Base-by-base conservation (phyloP, 331 rosid genomes). In the Acacia pycnantha region DNA sequence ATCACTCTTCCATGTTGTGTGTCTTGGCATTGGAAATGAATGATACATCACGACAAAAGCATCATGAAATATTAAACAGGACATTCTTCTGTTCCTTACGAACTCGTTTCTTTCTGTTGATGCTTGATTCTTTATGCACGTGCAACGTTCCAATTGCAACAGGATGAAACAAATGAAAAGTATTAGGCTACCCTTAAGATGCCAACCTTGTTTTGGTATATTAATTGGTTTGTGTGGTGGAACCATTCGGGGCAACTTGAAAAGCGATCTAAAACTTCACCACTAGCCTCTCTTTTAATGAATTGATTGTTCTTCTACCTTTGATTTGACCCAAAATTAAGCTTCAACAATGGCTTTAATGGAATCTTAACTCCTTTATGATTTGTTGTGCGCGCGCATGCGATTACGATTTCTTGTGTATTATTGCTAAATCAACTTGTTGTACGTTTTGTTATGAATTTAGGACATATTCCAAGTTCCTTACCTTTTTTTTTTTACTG, bases 81-180 rank as follows among this genome's bases (percentile, higher is more conserved):
- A 76, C 81, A 84, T 87, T 87, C 84, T 76, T 70, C 88, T 29
- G 64, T 62, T 70, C 82, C 71, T 44, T 66, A 40, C 86, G 47
- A 70, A 64, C 84, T 67, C 6, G 76, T 41, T n/a, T 68, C 82
- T 79, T 64, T 73, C 22, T 70, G 51, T 15, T 70, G 51, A 12
- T 58, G 65, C 41, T 56, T 76, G 77, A 75, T 37, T 84, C 47
- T 61, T 76, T 43, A 54, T 33, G 77, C 82, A 76, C 83, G 73
- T 84, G 84, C 78, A 65, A 18, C 47, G 6, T 79, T 87, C 40
- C 72, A 66, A 71, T 82, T 76, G 78, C 51, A 74, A 54, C 65
- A 75, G 37, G 78, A 76, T 84, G 56, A 75, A 54, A 75, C 64
- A 77, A 71, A 37, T 70, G 66, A 61, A 79, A 81, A 81, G 6